Evolutionary conservation across 805 yeast genomes (phyloP).

Genomic region (Pichia deserticola): DNA sequence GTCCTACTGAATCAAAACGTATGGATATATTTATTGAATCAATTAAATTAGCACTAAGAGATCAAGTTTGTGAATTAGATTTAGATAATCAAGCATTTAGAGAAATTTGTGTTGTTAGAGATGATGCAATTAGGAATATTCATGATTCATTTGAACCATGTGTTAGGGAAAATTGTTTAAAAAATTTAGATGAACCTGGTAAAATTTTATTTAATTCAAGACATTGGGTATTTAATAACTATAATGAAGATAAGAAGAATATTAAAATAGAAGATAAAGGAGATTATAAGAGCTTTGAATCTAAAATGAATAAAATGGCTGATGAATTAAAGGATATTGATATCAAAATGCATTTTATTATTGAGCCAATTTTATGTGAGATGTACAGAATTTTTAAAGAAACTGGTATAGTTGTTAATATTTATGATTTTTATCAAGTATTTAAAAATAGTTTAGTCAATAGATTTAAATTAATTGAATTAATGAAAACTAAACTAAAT

Average conservation of each 20-base stretch:
- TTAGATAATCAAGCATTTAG: conserved; percentile 26
- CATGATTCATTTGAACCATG: conserved; percentile 36
- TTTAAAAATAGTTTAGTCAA: conserved; percentile 28
- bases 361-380: conserved; percentile 46
- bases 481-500: conserved; percentile 10
- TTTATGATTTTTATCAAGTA: conserved; percentile 30
- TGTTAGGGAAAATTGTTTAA: conserved; percentile 33
- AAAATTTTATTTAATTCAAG: conserved; percentile 20
- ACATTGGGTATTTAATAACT: conserved; percentile 12
- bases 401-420: conserved; percentile 50
- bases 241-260: conserved; percentile 1
- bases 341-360: conserved; percentile 25
- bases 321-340: conserved; percentile 9
- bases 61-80: conserved; percentile 19
- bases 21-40: conserved; percentile 10
- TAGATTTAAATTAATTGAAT: conserved; percentile 12
- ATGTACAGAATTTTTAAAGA: conserved; percentile 70
- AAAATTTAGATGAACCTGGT: conserved; percentile 36
- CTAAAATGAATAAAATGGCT: no score
- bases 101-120: conserved; percentile 35
- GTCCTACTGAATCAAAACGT: conserved; percentile 4
- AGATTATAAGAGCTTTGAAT: neutral
- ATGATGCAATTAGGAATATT: conserved; percentile 23
- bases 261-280: neutral
- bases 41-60: conserved; percentile 12